Percentiles rank a stretch among this genome's conserved stretches.
phyloP scores from a whole-genome alignment of 2,329 filamentous ascomycete genomes.

The Blumeria graminis region DNA sequence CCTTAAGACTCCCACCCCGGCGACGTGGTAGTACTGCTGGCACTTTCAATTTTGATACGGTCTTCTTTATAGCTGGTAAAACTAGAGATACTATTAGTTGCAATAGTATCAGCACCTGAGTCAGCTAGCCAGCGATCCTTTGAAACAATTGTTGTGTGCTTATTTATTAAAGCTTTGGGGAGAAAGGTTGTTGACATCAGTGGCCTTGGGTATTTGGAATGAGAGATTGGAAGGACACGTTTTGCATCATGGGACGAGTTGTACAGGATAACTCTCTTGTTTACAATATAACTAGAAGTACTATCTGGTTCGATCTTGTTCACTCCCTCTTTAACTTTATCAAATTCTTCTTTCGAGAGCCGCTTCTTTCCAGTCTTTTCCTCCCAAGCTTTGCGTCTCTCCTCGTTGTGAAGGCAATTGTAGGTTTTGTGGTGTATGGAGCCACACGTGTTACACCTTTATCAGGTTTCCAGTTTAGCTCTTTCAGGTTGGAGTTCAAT shows the following conservation, averaged over 20 bases:
- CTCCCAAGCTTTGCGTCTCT: neutral
- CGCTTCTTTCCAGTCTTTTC: neutral
- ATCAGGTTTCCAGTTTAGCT: neutral
- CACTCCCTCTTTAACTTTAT: neutral
- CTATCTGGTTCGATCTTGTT: too few species aligned
- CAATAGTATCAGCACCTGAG: neutral
- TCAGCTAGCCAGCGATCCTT: neutral
- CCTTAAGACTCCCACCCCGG: neutral
- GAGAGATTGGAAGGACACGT: too few species aligned
- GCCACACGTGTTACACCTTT: neutral
- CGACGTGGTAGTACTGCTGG: neutral
- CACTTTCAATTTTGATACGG: neutral
- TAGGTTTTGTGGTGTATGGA: neutral
- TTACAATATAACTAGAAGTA: neutral
- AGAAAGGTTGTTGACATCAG: neutral
- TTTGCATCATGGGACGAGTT: neutral
- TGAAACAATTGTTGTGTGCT: neutral
- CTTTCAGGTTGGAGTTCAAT: neutral
- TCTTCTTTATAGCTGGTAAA: neutral
- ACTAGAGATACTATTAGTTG: neutral
- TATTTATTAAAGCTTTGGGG: neutral
- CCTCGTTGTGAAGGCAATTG: neutral
- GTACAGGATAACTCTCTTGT: neutral
- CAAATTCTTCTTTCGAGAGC: neutral
- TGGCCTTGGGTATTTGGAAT: too few species aligned